These are phyloP conservation scores for Verbascum thapsus DNA, from an alignment of 257 asterid species.

Conservation along the genomic window DNA sequence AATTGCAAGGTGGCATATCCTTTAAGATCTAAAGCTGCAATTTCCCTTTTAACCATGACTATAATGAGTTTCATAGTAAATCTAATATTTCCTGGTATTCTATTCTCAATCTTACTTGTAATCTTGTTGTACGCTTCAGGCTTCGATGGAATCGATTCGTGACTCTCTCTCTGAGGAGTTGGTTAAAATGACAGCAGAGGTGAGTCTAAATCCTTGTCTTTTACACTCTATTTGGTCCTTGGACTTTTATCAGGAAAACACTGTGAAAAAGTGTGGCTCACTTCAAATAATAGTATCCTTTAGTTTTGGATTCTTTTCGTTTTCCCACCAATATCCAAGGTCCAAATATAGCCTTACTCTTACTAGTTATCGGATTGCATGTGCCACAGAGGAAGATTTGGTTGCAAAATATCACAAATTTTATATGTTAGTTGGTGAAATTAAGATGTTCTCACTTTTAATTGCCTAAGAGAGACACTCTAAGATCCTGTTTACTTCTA, in stretches of 20 bases:
- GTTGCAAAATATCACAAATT: neutral
- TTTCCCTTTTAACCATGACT: no score
- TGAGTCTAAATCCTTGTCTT: no score
- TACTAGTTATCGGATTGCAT: neutral
- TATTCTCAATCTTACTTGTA: neutral
- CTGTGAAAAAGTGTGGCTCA: no score
- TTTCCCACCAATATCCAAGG: no score
- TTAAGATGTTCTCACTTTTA: neutral
- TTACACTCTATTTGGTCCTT: neutral
- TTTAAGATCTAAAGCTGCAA: no score
- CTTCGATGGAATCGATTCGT: constrained; percentile 96
- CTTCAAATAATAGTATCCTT: no score
- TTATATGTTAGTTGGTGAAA: neutral
- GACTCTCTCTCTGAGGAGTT: constrained; percentile 99
- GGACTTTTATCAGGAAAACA: no score
- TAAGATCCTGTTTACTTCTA: neutral
- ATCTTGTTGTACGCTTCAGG: constrained; percentile 44
- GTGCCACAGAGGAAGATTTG: neutral
- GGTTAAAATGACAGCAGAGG: constrained; percentile 95
- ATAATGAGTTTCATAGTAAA: neutral
- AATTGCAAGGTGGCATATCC: no score
- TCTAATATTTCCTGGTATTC: neutral
- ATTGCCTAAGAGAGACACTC: neutral
- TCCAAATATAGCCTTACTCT: neutral
- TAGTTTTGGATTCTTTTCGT: no score